phyloP scores from a whole-genome alignment of 345 rosid genomes.

The Populus pruinosa region DNA sequence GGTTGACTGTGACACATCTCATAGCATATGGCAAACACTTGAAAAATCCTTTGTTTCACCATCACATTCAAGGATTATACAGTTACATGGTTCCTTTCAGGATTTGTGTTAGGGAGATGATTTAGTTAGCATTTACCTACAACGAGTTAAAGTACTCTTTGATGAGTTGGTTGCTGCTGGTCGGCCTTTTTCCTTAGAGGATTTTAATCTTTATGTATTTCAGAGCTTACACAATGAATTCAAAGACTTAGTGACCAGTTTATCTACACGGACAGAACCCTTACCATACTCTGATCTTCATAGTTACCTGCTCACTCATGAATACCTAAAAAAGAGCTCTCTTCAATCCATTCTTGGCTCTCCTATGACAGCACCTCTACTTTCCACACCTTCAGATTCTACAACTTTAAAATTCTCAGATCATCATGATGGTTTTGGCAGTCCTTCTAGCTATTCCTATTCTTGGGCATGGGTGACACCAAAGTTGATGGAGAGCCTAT shows the following conservation, averaged over 20 bases:
- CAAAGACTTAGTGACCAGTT: neutral
- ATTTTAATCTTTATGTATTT: too few species aligned
- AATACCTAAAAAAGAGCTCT: neutral
- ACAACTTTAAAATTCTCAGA: too few species aligned
- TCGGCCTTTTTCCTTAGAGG: neutral
- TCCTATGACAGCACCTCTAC: neutral
- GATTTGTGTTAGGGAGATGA: neutral
- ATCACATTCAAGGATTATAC: too few species aligned
- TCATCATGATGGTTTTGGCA: too few species aligned
- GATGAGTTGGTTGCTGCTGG: neutral
- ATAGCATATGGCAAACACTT: too few species aligned
- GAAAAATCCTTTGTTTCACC: too few species aligned
- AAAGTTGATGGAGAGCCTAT: neutral
- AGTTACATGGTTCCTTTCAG: neutral
- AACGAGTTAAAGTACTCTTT: too few species aligned
- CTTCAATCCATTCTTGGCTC: neutral
- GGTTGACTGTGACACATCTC: too few species aligned
- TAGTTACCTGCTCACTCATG: neutral
- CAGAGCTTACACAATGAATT: neutral
- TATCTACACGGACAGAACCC: too few species aligned
- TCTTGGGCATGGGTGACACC: neutral
- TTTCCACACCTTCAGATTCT: neutral
- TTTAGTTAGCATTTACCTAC: too few species aligned
- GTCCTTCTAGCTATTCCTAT: too few species aligned
- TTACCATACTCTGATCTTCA: neutral